Evolutionary conservation across 495 filamentous ascomycete genomes (phyloP), one percentile per base, ranked within the genome.

Genomic region (Staphylotrichum tortipilum): DNA sequence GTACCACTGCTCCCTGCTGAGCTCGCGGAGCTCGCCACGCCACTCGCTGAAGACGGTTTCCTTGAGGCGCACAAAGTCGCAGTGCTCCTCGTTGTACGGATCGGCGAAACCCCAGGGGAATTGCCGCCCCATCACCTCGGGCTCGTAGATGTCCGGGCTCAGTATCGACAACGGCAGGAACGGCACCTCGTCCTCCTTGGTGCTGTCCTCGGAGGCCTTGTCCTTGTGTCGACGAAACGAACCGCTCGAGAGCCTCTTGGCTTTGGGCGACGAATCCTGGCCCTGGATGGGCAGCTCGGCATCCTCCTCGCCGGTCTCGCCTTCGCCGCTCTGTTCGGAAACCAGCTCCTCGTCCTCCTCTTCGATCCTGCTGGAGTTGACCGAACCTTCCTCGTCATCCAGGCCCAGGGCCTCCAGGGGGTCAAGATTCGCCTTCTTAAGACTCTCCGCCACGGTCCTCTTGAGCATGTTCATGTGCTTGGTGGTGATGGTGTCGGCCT

Each of bases 31-130:
- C 60, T 98, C 92, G 14, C 76, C 78, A 36, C 89, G 78, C 92
- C 92, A 98, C 61, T 97, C 94, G 59, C 68, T 82, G 64, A 98
- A 98, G 18, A 97, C 86, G 6, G 82, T 81, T 18, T 97, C 89
- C 71, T 89, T 91, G 52, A 98, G 73, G 48, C 82, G 81, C n/a
- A 85, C 72, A 68, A 96, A 89, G 66, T 98, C 91, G 68, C 94
- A 98, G 70, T 98, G 92, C 56, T 85, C 81, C 28, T 83, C 72
- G 59, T 96, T 79, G 70, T 89, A 87, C 0, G 92, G 92, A 58
- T 95, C 88, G 10, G 92, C 92, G 60, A 95, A 91, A 17, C 92
- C 92, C 92, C 92, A 98, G 4, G 94, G 86, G 59, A 97, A 98
- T 39, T 80, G 82, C 44, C 92, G 81, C 15, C 90, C 92, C 44